These are phyloP conservation scores for Galeopsis tetrahit DNA, from an alignment of 257 asterid species.

Conservation along the genomic window DNA sequence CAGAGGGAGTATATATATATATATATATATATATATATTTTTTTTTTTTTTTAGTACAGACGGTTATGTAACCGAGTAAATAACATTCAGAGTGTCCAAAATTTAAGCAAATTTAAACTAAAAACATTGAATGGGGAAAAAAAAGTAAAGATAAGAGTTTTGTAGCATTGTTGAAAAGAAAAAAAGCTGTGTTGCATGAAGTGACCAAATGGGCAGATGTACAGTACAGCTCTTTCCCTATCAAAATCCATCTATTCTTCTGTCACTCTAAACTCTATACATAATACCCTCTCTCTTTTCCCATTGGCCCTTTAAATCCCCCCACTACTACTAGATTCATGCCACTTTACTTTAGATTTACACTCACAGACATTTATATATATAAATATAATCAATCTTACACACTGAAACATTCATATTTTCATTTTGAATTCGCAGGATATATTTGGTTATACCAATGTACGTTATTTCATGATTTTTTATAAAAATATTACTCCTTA, in stretches of 20 bases:
- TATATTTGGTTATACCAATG: neutral
- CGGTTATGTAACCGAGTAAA: no score
- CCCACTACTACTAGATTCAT: neutral
- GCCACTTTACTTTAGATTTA: neutral
- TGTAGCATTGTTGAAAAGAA: slow-evolving; percentile 23
- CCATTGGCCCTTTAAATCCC: slow-evolving; percentile 45
- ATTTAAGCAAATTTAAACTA: slow-evolving; percentile 27
- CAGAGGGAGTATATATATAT: no score
- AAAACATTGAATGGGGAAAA: slow-evolving; percentile 29
- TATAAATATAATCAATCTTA: neutral
- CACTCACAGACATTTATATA: neutral
- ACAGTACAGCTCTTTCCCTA: slow-evolving; percentile 40
- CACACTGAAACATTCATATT: neutral
- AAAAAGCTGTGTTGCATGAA: slow-evolving; percentile 52
- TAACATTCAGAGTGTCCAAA: neutral
- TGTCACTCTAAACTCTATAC: slow-evolving; percentile 8
- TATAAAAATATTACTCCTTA: no score
- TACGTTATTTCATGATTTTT: neutral
- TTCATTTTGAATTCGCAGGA: neutral
- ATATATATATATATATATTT: no score
- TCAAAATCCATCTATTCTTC: slow-evolving; percentile 49
- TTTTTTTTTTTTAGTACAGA: no score
- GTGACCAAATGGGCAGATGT: slow-evolving; percentile 61
- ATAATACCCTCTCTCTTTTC: slow-evolving; percentile 37
- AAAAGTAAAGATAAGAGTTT: slow-evolving; percentile 25